Evolutionary conservation across 768 basidiomycete genomes (phyloP).

Genomic region (Tricholoma matsutake): DNA sequence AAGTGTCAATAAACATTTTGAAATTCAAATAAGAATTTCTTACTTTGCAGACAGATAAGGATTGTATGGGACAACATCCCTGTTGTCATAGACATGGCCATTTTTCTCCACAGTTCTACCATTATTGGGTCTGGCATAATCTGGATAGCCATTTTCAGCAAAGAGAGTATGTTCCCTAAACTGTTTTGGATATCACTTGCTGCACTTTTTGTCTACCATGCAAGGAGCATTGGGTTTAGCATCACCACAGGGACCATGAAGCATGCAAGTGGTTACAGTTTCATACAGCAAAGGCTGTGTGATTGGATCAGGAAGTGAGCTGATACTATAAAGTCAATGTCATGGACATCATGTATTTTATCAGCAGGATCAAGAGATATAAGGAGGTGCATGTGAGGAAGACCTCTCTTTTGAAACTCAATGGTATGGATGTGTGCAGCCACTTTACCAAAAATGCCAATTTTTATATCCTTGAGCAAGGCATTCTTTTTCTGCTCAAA

Average conservation of each 20-base stretch:
- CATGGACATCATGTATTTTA: conserved; percentile 29
- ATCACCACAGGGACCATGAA: conserved; percentile 39
- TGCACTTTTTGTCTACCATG: conserved; percentile 34
- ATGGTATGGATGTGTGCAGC: conserved; percentile 36
- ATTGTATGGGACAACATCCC: conserved; percentile 40
- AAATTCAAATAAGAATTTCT: background rate
- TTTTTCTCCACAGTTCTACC: conserved; percentile 20
- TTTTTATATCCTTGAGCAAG: background rate
- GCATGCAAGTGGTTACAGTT: conserved; percentile 33
- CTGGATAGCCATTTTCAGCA: conserved; percentile 39
- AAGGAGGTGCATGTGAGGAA: conserved; percentile 50
- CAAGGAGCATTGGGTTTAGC: conserved; percentile 24
- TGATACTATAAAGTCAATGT: conserved; percentile 38
- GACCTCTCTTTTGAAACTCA: conserved; percentile 53
- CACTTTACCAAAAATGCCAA: background rate
- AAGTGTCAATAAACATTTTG: background rate
- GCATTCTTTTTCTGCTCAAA: background rate
- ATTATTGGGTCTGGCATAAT: conserved; percentile 33
- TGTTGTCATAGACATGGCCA: conserved; percentile 29
- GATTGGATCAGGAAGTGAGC: conserved; percentile 39
- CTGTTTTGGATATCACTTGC: conserved; percentile 35
- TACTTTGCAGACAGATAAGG: conserved; percentile 28
- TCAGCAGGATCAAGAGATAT: conserved; percentile 33
- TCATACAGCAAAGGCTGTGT: conserved; percentile 29
- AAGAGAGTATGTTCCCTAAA: conserved; percentile 16